Conservation (phyloP, 1,139 yeast genomes). For the Yueomyces sp. region DNA sequence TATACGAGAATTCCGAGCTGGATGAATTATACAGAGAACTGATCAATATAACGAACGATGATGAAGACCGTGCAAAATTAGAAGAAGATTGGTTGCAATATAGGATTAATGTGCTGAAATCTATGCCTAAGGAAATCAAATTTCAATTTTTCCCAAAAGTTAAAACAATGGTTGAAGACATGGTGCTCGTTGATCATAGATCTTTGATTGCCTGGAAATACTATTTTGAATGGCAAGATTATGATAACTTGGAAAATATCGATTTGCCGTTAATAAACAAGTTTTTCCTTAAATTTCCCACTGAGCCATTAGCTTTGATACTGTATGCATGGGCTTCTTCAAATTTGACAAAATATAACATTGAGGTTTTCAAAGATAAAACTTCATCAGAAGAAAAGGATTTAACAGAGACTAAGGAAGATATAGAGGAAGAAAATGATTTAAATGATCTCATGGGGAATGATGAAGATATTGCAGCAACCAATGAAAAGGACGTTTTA, state of each 20-base stretch:
- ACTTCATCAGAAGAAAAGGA: conserved; percentile 3
- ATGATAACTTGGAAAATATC: conserved; percentile 34
- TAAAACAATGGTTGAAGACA: conserved; percentile 50
- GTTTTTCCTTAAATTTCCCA: conserved; percentile 46
- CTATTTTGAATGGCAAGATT: conserved; percentile 68
- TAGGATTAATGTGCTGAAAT: conserved; percentile 40
- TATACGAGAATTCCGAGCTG: conserved; percentile 38
- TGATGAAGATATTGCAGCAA: conserved; percentile 6
- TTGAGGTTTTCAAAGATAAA: conserved; percentile 11
- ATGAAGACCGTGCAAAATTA: conserved; percentile 39
- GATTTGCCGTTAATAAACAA: conserved; percentile 35
- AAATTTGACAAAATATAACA: conserved; percentile 41
- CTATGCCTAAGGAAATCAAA: conserved; percentile 34
- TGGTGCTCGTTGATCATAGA: conserved; percentile 54
- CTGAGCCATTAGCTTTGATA: conserved; percentile 51
- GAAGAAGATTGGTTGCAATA: conserved; percentile 53
- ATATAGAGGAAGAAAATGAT: conserved; percentile 15
- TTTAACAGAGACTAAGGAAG: conserved; percentile 1
- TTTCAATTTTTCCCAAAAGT: conserved; percentile 32
- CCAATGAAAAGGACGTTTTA: conserved; percentile 29
- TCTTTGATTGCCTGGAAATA: conserved; percentile 62
- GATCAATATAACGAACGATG: conserved; percentile 53
- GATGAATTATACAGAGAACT: conserved; percentile 42
- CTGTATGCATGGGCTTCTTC: conserved; percentile 50
- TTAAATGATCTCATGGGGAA: conserved; percentile 18